A percentile compares a stretch with the other conserved stretches of the same genome.
Conservation (phyloP, 2,329 filamentous ascomycete species). For the Ascochyta rabiei region DNA sequence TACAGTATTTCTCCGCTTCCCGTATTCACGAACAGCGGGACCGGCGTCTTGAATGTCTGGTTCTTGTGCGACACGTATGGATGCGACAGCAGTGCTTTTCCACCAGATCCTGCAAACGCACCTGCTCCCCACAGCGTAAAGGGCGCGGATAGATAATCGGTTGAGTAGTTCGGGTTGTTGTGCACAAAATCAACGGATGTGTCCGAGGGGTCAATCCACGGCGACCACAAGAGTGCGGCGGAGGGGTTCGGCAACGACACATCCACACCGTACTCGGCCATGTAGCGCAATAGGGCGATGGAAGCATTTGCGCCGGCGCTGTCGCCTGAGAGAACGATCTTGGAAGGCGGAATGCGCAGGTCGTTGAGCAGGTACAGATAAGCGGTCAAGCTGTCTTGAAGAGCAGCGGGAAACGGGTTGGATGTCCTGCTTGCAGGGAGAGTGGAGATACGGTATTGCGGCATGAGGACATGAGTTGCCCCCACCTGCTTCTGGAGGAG, state of each 20-base stretch:
- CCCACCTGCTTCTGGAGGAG: conserved; percentile 47
- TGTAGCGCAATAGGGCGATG: conserved; percentile 55
- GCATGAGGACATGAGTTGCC: conserved; percentile 50
- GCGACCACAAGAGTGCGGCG: conserved; percentile 52
- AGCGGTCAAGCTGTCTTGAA: conserved; percentile 57
- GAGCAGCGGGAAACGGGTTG: conserved; percentile 58
- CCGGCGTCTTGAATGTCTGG: conserved; percentile 47
- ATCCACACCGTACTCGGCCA: conserved; percentile 49
- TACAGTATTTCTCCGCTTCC: conserved; percentile 53
- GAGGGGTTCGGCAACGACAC: conserved; percentile 44
- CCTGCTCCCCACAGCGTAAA: conserved; percentile 54
- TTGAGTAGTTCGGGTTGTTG: conserved; percentile 42
- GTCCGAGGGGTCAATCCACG: conserved; percentile 50
- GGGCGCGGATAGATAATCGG: conserved; percentile 50
- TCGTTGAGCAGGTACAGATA: conserved; percentile 55
- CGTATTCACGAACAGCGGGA: conserved; percentile 51
- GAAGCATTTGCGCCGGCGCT: conserved; percentile 57
- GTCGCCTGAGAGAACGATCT: conserved; percentile 57
- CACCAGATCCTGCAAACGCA: conserved; percentile 39
- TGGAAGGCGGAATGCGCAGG: conserved; percentile 46
- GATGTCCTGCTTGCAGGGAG: conserved; percentile 43
- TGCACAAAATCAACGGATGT: conserved; percentile 31
- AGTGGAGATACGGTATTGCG: conserved; percentile 57
- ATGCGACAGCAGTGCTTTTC: conserved; percentile 12
- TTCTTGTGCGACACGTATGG: conserved; percentile 50